These are phyloP conservation scores for Tardiomyces blankii DNA, from an alignment of 1,139 yeast genomes.

Conservation along the genomic window DNA sequence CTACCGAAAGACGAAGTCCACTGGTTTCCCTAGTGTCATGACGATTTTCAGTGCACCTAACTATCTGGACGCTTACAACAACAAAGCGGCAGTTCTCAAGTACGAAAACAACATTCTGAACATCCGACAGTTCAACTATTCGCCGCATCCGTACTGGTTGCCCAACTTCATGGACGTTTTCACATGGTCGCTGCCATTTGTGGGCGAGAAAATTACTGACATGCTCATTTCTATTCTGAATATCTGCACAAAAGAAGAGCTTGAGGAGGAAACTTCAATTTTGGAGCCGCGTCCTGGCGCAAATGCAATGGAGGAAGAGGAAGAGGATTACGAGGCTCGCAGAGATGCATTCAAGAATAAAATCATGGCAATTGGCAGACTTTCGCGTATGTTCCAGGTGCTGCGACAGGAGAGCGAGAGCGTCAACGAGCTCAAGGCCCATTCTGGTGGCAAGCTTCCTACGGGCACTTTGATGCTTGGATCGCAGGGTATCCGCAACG, in stretches of 20 bases:
- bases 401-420: slow-evolving; percentile 84
- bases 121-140: slow-evolving; percentile 83
- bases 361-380: slow-evolving; percentile 88
- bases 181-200: slow-evolving; percentile 96
- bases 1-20: slow-evolving; percentile 75
- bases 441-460: slow-evolving; percentile 65
- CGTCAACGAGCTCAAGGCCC: slow-evolving; percentile 66
- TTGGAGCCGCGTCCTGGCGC: slow-evolving; percentile 1
- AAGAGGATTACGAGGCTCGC: slow-evolving; percentile 26
- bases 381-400: slow-evolving; percentile 86
- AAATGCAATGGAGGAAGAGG: neutral
- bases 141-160: slow-evolving; percentile 95
- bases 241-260: slow-evolving; percentile 91
- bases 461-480: slow-evolving; percentile 84
- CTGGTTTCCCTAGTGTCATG: slow-evolving; percentile 88
- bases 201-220: slow-evolving; percentile 91
- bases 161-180: slow-evolving; percentile 97
- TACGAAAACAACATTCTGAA: slow-evolving; percentile 91
- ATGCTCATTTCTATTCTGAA: slow-evolving; percentile 85
- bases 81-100: slow-evolving; percentile 87
- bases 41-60: slow-evolving; percentile 96
- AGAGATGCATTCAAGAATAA: slow-evolving; percentile 69
- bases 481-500: slow-evolving; percentile 61
- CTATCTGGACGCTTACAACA: slow-evolving; percentile 84
- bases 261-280: slow-evolving; percentile 51